Conservation (phyloP, 1,284 basidiomycete genomes). For the Austropuccinia psidii region DNA sequence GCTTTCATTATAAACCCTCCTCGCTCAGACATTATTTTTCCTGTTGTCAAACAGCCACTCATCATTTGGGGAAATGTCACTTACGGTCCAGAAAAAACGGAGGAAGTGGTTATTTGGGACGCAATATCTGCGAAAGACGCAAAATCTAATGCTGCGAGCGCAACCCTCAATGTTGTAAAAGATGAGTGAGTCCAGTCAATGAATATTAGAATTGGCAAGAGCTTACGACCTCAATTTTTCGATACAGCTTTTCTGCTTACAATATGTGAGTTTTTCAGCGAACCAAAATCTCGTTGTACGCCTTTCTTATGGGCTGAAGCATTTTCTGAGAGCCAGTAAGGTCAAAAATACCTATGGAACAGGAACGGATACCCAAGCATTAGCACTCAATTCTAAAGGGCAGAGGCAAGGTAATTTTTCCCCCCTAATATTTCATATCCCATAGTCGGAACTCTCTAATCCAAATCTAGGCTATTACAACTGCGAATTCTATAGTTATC, state of each 20-base stretch:
- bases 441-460: neutral
- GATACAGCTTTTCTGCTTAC: neutral
- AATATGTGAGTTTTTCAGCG: neutral
- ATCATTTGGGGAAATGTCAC: constrained; percentile 5
- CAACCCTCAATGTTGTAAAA: constrained; percentile 18
- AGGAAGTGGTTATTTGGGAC: too few species aligned
- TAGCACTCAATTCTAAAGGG: constrained; percentile 16
- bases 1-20: neutral
- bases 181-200: neutral
- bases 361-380: constrained; percentile 26
- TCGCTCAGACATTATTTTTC: neutral
- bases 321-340: neutral
- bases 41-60: neutral
- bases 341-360: constrained; percentile 17
- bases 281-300: too few species aligned
- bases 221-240: neutral
- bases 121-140: constrained; percentile 10
- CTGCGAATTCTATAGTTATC: constrained; percentile 24
- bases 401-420: constrained; percentile 10
- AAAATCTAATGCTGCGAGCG: constrained; percentile 16
- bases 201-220: neutral
- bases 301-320: too few species aligned
- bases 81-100: too few species aligned
- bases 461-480: constrained; percentile 1
- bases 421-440: neutral